These are phyloP conservation scores for Senna siamea DNA, from an alignment of 306 rosid genomes.

Conservation along the genomic window DNA sequence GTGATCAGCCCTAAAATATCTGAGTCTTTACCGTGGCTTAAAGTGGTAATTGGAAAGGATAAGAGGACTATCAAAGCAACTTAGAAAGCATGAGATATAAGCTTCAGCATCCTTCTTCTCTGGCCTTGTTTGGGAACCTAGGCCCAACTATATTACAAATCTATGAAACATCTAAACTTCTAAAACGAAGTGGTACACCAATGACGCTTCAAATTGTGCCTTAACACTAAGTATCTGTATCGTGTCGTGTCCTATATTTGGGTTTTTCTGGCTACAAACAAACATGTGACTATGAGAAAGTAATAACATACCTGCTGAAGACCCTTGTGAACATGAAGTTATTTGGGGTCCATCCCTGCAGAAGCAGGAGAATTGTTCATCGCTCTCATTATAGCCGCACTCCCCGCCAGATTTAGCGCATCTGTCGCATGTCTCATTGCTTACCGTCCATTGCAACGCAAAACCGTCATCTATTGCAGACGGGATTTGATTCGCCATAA, in stretches of 20 bases:
- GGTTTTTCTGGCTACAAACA: background rate
- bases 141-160: too few species aligned
- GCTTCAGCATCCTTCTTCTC: background rate
- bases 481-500: slow-evolving; percentile 12
- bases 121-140: background rate
- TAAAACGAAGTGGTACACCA: too few species aligned
- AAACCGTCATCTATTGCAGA: too few species aligned
- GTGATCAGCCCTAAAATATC: too few species aligned
- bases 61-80: background rate
- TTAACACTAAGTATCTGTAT: too few species aligned
- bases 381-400: background rate
- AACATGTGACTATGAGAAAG: background rate
- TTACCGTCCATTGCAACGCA: too few species aligned
- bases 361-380: slow-evolving; percentile 33
- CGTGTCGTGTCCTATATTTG: background rate
- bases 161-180: too few species aligned
- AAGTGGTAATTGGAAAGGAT: too few species aligned
- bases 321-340: background rate
- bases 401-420: too few species aligned
- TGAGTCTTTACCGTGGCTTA: too few species aligned
- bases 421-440: too few species aligned
- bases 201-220: too few species aligned
- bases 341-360: slow-evolving; percentile 33
- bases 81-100: background rate
- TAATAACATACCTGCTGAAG: slow-evolving; percentile 26